Base-by-base conservation (phyloP, 176 grass and related monocot species). In the Dendrocalamus sinicus region DNA sequence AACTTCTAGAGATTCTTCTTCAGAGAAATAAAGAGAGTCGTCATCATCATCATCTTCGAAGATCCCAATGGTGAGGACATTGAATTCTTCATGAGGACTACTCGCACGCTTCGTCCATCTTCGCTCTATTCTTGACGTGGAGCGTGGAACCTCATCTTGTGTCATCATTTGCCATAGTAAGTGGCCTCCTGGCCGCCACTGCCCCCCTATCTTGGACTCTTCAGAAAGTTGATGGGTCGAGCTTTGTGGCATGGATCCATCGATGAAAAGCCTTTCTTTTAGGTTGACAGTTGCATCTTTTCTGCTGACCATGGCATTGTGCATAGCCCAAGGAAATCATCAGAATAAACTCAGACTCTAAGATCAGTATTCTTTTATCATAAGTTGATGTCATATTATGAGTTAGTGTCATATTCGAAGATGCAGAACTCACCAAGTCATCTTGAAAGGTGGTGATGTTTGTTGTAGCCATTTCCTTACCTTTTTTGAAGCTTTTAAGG, bases 81-180 rank as follows among this genome's bases (percentile, higher is more conserved):
- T 8, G 0, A 28, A 73, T 0, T 35, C 6, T 48, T 48, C 10
- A 2, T 6, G 14, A 6, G 1, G 4, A 0, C 7, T 5, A 0
- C 12, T 52, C 16, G 5, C 6, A 0, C 0, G 1, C 55, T 37
- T 37, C 37, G 1, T 37, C 37, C 4, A 37, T 37, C 3, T 37
- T 37, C 5, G 37, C 4, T 0, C 37, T 37, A 37, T 37, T 32
- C 37, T 37, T 37, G 37, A 37, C 0, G 4, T 4, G 37, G 37
- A 37, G 37, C 0, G 0, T 37, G 37, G 4, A 37, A 37, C 37
- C 1, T 37, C 4, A 5, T 4, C 3, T 2, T 5, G 0, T 37
- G 37, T 4, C 37, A 37, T 37, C 4, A 37, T 4, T 37, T 37
- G 4, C 5, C 37, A 5, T 0, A 5, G 4, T 0, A 4, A 0